Evolutionary conservation across 768 basidiomycete species (phyloP).

Genomic region (Serpula lacrymans): DNA sequence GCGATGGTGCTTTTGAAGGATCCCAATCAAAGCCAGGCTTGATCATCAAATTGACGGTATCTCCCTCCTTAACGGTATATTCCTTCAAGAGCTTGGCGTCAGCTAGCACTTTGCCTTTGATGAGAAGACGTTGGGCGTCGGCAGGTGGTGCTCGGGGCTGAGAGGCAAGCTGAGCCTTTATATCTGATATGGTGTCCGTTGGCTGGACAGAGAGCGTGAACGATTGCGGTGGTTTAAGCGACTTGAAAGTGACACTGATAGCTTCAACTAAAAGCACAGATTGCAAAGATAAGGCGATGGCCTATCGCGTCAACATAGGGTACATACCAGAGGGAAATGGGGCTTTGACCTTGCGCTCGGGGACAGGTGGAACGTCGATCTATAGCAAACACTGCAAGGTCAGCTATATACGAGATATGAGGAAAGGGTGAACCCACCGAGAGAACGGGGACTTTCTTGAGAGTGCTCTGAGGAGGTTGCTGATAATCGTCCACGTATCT

Average conservation of each 20-base stretch:
- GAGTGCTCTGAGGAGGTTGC: constrained; percentile 59
- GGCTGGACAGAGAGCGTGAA: constrained; percentile 71
- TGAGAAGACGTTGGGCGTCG: constrained; percentile 78
- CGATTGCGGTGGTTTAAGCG: constrained; percentile 78
- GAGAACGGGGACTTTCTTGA: constrained; percentile 68
- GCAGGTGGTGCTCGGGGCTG: constrained; percentile 70
- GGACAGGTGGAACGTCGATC: constrained; percentile 61
- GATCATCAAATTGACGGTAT: constrained; percentile 82
- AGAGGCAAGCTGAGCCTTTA: constrained; percentile 74
- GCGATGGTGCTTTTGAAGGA: constrained; percentile 36
- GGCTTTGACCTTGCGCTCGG: constrained; percentile 42
- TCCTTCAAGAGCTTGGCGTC: constrained; percentile 89
- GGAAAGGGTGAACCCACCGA: constrained; percentile 44
- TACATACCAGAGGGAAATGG: constrained; percentile 29
- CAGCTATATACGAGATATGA: constrained; percentile 3
- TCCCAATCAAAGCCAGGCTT: constrained; percentile 75
- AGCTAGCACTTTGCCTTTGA: constrained; percentile 92
- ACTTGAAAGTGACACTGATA: constrained; percentile 82
- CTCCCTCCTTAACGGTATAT: constrained; percentile 78
- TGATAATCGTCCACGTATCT: constrained; percentile 73
- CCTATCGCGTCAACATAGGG: not conserved
- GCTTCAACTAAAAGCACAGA: constrained; percentile 12
- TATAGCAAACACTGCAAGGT: constrained; percentile 27
- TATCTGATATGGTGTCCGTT: constrained; percentile 77
- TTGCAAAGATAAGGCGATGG: constrained; percentile 1